Evolutionary conservation across 768 basidiomycete species (phyloP).

Genomic region (Leccinellum rugosiceps): DNA sequence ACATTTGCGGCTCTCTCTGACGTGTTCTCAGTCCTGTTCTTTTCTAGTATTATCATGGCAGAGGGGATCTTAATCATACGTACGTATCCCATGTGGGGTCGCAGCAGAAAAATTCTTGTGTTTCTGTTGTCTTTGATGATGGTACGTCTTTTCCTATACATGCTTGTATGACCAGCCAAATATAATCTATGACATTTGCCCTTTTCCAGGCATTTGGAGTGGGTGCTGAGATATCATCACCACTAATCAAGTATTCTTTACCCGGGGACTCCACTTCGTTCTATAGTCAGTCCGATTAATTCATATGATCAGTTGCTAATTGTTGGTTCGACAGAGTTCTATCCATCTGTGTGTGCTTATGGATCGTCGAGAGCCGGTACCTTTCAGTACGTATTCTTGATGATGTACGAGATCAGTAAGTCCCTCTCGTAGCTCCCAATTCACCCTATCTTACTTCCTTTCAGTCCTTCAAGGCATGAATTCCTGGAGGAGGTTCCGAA

Average conservation of each 20-base stretch:
- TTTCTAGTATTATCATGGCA: constrained; percentile 7
- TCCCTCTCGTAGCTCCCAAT: not conserved
- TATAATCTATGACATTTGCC: not conserved
- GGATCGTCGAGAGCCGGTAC: constrained; percentile 15
- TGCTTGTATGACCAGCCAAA: too few relatives aligned
- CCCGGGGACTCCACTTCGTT: constrained; percentile 15
- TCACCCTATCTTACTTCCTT: not conserved
- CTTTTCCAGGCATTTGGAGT: constrained; percentile 14
- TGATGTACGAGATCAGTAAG: constrained; percentile 24
- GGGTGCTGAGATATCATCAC: not conserved
- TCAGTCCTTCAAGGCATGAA: constrained; percentile 25
- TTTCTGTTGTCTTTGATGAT: too few relatives aligned
- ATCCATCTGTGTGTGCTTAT: constrained; percentile 17
- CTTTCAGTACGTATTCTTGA: constrained; percentile 14
- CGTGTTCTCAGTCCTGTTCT: constrained; percentile 12
- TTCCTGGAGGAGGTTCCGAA: constrained; percentile 22
- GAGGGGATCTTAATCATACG: constrained; percentile 8
- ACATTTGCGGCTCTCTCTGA: not conserved
- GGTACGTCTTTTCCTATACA: too few relatives aligned
- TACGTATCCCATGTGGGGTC: constrained; percentile 27
- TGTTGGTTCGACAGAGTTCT: constrained; percentile 10
- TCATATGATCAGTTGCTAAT: not conserved
- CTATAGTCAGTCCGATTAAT: constrained; percentile 16
- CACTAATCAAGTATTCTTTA: constrained; percentile 5
- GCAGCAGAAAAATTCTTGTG: constrained; percentile 15